Evolutionary conservation across 768 basidiomycete species (phyloP).

Genomic region (Collybia nuda): DNA sequence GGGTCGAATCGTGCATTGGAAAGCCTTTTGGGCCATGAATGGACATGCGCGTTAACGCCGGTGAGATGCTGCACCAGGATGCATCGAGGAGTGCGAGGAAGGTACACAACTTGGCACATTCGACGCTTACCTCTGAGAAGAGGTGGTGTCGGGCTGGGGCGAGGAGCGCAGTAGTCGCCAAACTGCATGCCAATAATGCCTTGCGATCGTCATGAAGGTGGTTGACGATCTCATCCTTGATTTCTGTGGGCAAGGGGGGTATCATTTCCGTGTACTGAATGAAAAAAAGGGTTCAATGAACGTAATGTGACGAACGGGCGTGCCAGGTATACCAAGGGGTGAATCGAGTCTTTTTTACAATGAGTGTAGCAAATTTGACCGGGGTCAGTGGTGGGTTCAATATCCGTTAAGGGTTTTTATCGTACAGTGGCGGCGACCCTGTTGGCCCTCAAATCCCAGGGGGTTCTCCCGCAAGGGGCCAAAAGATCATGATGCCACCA

Average conservation of each 20-base stretch:
- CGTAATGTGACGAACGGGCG: too few species aligned
- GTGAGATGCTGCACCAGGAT: slow-evolving; percentile 25
- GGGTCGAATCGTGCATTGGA: background rate
- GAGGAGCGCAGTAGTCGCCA: slow-evolving; percentile 25
- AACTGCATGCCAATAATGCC: slow-evolving; percentile 26
- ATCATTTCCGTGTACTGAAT: slow-evolving; percentile 3
- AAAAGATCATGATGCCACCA: too few species aligned
- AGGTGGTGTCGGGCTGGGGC: slow-evolving; percentile 25
- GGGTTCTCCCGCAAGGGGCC: too few species aligned
- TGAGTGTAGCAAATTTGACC: too few species aligned
- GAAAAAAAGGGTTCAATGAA: too few species aligned
- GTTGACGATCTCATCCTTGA: slow-evolving; percentile 27
- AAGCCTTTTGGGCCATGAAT: slow-evolving; percentile 11
- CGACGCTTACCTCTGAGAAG: slow-evolving; percentile 26
- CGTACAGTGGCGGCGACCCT: too few species aligned
- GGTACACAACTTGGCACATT: slow-evolving; percentile 18
- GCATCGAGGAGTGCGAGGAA: slow-evolving; percentile 27
- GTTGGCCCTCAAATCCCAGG: too few species aligned
- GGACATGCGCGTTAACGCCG: slow-evolving; percentile 19
- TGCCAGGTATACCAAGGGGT: too few species aligned
- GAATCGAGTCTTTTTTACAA: too few species aligned
- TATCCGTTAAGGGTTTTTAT: too few species aligned
- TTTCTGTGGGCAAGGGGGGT: slow-evolving; percentile 31
- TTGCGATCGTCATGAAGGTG: slow-evolving; percentile 24
- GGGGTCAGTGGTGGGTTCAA: too few species aligned